Base-by-base conservation (phyloP, 441 rosid genomes). In the Sinapis alba region DNA sequence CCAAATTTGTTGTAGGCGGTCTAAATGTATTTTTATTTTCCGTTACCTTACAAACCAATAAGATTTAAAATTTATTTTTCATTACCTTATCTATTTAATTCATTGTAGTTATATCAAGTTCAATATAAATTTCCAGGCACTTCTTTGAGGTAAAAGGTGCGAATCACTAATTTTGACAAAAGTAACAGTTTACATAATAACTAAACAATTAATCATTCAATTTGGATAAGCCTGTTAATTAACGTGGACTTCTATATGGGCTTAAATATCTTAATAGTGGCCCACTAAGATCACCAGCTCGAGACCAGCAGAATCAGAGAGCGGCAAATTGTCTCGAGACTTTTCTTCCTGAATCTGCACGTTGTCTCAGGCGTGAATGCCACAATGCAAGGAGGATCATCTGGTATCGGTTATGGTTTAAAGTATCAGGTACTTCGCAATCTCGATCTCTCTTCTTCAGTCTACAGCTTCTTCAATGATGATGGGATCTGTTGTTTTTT, bases 381-480 rank as follows among this genome's bases (percentile, higher is more conserved):
- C 15, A 53, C 83, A 61, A 90, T 90, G 99, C 97, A 92, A 81
- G 96, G 98, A 68, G 96, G 89, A 77, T 88, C 57, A 51, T 87
- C 97, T 6, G 99, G 99, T 58, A 79, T 90, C 11, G 97, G 96
- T 43, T 92, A 92, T 50, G 99, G 98, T 68, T 91, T 94, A 78
- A 94, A 94, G 68, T 92, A 88, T 78, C 98, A 92, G 97, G 98
- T 91, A 70, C 63, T 9, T 62, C 27, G 38, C 10, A 5, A 3
- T 0, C 6, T 32, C 3, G 11, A 65, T 36, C 26, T 5, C 53
- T 24, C 27, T n/a, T 24, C 27, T n/a, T 10, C 19, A 11, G 20
- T 65, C 56, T 18, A 7, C 16, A 68, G 62, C 57, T 78, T 68
- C 62, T 15, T 54, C 56, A 50, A 19, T 77, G 58, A 6, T 11